Conservation (phyloP, 495 filamentous ascomycete species). For the Neurospora sp. region DNA sequence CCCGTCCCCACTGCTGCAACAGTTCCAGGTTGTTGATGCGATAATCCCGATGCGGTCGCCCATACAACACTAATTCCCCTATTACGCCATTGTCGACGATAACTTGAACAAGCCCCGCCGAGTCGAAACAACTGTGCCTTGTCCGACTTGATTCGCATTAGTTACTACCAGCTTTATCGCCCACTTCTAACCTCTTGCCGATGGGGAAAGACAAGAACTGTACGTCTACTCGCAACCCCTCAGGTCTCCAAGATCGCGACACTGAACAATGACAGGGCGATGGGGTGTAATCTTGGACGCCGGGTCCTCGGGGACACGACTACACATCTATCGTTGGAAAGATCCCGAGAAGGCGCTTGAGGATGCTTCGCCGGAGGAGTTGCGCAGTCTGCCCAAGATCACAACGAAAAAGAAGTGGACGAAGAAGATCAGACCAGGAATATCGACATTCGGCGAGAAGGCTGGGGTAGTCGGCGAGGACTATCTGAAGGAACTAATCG, state of each 20-base stretch:
- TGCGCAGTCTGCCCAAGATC: conserved; percentile 66
- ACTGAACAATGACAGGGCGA: conserved; percentile 30
- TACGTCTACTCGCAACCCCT: conserved; percentile 1
- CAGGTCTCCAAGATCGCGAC: background rate
- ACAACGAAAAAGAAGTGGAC: conserved; percentile 81
- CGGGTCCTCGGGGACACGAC: conserved; percentile 70
- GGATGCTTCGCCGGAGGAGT: conserved; percentile 45
- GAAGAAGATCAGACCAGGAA: conserved; percentile 85
- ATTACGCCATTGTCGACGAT: background rate
- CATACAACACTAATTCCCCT: background rate
- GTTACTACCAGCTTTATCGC: background rate
- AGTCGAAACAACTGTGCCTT: background rate
- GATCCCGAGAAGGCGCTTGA: conserved; percentile 59
- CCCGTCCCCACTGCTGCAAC: background rate
- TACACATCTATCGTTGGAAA: conserved; percentile 90
- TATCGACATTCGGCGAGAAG: conserved; percentile 78
- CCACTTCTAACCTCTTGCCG: background rate
- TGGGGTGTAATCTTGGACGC: conserved; percentile 55
- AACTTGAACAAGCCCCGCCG: background rate
- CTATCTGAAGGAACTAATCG: conserved; percentile 66
- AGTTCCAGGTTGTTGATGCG: background rate
- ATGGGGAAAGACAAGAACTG: conserved; percentile 17
- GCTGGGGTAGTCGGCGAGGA: conserved; percentile 69
- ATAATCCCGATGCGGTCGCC: background rate
- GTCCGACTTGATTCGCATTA: background rate